phyloP scores from a whole-genome alignment of 441 rosid species.

The Gossypium gossypioides region DNA sequence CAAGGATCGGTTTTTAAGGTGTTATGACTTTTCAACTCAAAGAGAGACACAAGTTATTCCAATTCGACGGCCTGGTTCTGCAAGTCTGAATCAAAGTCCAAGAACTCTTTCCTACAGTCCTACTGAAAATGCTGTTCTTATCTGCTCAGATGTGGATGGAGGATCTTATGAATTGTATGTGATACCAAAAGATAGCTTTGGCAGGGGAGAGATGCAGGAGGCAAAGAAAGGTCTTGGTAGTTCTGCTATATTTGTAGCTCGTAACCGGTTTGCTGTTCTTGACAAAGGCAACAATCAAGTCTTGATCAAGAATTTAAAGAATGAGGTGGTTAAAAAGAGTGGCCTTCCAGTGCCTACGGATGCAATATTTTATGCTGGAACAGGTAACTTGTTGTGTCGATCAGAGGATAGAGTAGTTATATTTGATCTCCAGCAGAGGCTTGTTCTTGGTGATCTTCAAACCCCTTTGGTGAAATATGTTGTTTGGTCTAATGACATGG shows the following conservation, averaged over 20 bases:
- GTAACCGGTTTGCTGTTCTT: slow-evolving; percentile 71
- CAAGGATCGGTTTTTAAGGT: slow-evolving; percentile 70
- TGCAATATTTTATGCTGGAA: slow-evolving; percentile 77
- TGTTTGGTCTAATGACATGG: slow-evolving; percentile 83
- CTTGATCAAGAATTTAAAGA: slow-evolving; percentile 52
- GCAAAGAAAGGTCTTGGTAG: slow-evolving; percentile 74
- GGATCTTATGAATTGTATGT: slow-evolving; percentile 78
- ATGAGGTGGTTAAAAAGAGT: slow-evolving; percentile 63
- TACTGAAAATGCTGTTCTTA: slow-evolving; percentile 68
- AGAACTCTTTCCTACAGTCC: slow-evolving; percentile 81
- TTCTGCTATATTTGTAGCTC: slow-evolving; percentile 67
- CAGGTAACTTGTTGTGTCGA: slow-evolving; percentile 68
- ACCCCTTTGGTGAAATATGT: slow-evolving; percentile 65
- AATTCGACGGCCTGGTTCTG: slow-evolving; percentile 67
- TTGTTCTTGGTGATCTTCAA: slow-evolving; percentile 73
- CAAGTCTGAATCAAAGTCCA: slow-evolving; percentile 72
- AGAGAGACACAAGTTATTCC: slow-evolving; percentile 64
- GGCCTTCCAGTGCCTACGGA: slow-evolving; percentile 55
- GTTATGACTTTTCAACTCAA: slow-evolving; percentile 60
- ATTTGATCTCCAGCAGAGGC: slow-evolving; percentile 72
- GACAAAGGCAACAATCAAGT: slow-evolving; percentile 71
- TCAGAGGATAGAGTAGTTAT: slow-evolving; percentile 67
- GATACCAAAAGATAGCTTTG: slow-evolving; percentile 59
- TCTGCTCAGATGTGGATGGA: slow-evolving; percentile 78
- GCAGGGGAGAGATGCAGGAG: slow-evolving; percentile 64